Conservation (phyloP, 2,329 filamentous ascomycete species). For the Orbilia blumenaviensis region DNA sequence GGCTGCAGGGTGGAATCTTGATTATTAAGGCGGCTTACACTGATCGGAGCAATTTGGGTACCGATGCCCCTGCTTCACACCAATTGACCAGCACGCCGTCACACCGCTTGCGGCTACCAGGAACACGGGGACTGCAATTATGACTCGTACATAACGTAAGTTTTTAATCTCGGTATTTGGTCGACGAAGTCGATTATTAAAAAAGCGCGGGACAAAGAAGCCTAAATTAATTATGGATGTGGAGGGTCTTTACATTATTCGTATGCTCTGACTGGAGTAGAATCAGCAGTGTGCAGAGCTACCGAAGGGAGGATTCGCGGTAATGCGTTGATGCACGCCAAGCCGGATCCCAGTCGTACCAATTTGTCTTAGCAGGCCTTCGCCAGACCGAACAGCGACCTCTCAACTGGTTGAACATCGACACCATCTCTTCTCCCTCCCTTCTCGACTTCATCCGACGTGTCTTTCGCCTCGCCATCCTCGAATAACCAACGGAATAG, state of each 20-base stretch:
- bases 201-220: neutral
- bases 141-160: slow-evolving; percentile 9
- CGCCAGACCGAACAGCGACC: neutral
- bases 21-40: slow-evolving; percentile 43
- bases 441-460: neutral
- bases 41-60: slow-evolving; percentile 33
- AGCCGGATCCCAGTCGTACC: slow-evolving; percentile 12
- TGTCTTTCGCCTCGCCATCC: neutral
- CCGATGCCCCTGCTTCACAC: slow-evolving; percentile 23
- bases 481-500: neutral
- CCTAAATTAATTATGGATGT: no score
- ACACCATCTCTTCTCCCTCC: neutral
- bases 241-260: no score
- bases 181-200: neutral
- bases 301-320: neutral
- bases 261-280: no score
- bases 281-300: no score
- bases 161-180: neutral
- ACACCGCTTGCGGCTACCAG: slow-evolving; percentile 1
- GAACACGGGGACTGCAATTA: neutral
- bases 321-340: slow-evolving; percentile 26
- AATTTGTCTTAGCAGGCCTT: neutral
- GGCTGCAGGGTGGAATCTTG: slow-evolving; percentile 20
- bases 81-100: neutral
- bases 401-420: neutral